phyloP scores from a whole-genome alignment of 768 basidiomycete genomes.

The Mycena galericulata region DNA sequence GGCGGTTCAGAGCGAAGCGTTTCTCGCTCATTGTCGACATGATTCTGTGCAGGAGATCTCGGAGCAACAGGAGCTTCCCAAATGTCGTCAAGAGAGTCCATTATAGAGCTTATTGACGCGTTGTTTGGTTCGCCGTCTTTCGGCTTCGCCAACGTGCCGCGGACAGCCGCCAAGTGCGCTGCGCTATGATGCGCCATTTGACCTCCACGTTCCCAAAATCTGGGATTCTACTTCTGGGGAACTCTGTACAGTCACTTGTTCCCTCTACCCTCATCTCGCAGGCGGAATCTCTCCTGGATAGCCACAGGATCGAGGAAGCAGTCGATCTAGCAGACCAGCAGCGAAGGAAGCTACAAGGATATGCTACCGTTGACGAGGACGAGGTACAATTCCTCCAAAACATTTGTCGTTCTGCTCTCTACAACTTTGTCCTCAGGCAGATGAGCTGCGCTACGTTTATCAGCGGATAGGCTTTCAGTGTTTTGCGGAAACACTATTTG shows the following conservation, averaged over 20 bases:
- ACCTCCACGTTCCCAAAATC: slow-evolving; percentile 70
- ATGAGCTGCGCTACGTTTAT: slow-evolving; percentile 83
- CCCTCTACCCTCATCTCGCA: slow-evolving; percentile 81
- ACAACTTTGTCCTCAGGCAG: slow-evolving; percentile 52
- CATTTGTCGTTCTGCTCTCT: not conserved
- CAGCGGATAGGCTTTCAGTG: slow-evolving; percentile 86
- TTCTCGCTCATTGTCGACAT: slow-evolving; percentile 37
- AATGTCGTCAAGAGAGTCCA: slow-evolving; percentile 64
- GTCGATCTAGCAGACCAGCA: slow-evolving; percentile 71
- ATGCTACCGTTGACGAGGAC: slow-evolving; percentile 63
- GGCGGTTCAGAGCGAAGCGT: slow-evolving; percentile 28
- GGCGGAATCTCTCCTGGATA: slow-evolving; percentile 74
- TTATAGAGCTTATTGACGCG: slow-evolving; percentile 32
- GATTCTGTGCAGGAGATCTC: slow-evolving; percentile 32
- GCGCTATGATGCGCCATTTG: slow-evolving; percentile 23
- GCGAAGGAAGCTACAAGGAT: slow-evolving; percentile 66
- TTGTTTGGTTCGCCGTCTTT: slow-evolving; percentile 18
- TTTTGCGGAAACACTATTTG: slow-evolving; percentile 83
- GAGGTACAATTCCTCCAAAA: slow-evolving; percentile 55
- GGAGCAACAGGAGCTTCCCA: slow-evolving; percentile 66
- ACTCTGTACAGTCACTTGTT: slow-evolving; percentile 73
- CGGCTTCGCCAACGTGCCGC: too few species aligned
- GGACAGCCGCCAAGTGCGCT: too few species aligned
- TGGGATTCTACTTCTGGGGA: slow-evolving; percentile 73
- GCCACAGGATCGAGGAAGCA: slow-evolving; percentile 74